These are phyloP conservation scores for Mallotus nudiflorus DNA, from an alignment of 345 rosid species.

Conservation along the genomic window DNA sequence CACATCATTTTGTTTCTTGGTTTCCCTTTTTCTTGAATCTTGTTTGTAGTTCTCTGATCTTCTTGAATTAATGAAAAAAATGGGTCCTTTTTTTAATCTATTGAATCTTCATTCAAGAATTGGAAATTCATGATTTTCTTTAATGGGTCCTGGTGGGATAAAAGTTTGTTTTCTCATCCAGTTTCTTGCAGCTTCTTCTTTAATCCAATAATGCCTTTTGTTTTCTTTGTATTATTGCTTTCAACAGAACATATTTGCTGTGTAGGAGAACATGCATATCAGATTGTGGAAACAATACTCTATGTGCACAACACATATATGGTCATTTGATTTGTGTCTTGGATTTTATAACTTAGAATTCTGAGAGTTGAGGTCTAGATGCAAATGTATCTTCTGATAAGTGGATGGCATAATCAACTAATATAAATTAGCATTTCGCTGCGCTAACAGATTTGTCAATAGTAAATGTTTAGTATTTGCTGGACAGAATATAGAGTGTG, in stretches of 20 bases:
- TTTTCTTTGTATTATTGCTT: background rate
- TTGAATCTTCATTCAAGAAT: background rate
- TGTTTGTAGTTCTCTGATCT: background rate
- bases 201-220: too few relatives aligned
- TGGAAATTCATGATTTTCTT: background rate
- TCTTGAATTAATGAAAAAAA: background rate
- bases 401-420: background rate
- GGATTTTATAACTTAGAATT: too few relatives aligned
- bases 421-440: background rate
- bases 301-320: background rate
- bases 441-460: background rate
- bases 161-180: too few relatives aligned
- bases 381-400: background rate
- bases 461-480: background rate
- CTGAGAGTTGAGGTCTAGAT: conserved; percentile 2
- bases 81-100: background rate
- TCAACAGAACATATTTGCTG: background rate
- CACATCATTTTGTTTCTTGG: background rate
- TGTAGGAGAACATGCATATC: background rate
- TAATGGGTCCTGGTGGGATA: too few relatives aligned
- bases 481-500: background rate
- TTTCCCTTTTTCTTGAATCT: conserved; percentile 4
- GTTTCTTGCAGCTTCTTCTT: background rate
- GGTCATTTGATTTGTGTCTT: too few relatives aligned
- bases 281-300: background rate